Conservation (phyloP, 805 yeast species). For the Teunomyces atbi region DNA sequence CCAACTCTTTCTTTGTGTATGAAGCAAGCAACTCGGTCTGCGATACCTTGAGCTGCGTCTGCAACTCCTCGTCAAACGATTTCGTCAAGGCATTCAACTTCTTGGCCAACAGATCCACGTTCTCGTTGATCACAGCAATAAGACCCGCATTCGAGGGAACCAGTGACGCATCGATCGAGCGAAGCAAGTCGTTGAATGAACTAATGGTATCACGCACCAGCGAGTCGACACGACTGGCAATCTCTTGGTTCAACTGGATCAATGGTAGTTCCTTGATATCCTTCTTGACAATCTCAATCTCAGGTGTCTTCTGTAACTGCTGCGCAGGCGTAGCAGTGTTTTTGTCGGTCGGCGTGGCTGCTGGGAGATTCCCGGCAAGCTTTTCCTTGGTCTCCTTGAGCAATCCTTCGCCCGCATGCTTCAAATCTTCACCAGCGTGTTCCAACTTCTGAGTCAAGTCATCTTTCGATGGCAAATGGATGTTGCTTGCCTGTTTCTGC, state of each 20-base stretch:
- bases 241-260: constrained; percentile 23
- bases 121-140: constrained; percentile 32
- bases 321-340: constrained; percentile 33
- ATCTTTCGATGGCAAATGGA: constrained; percentile 32
- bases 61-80: constrained; percentile 37
- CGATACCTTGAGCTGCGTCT: constrained; percentile 30
- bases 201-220: constrained; percentile 34
- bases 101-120: constrained; percentile 27
- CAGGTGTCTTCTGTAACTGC: constrained; percentile 42
- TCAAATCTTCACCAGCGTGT: constrained; percentile 30
- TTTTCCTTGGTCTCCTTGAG: constrained; percentile 37
- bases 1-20: constrained; percentile 50
- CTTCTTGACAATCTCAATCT: constrained; percentile 31
- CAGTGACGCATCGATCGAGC: constrained; percentile 30
- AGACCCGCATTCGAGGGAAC: constrained; percentile 26
- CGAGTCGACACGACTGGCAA: constrained; percentile 27
- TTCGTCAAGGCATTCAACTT: constrained; percentile 33
- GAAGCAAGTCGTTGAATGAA: constrained; percentile 39
- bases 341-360: neutral
- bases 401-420: constrained; percentile 29
- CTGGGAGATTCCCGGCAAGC: constrained; percentile 12
- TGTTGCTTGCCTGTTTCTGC: constrained; percentile 15
- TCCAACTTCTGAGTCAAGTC: constrained; percentile 33
- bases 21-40: constrained; percentile 40
- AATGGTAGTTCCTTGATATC: constrained; percentile 33